Percentiles rank a stretch among this genome's conserved stretches.
These are phyloP conservation scores for Penicillium verhagenii DNA, from an alignment of 495 filamentous ascomycete genomes.

Conservation along the genomic window DNA sequence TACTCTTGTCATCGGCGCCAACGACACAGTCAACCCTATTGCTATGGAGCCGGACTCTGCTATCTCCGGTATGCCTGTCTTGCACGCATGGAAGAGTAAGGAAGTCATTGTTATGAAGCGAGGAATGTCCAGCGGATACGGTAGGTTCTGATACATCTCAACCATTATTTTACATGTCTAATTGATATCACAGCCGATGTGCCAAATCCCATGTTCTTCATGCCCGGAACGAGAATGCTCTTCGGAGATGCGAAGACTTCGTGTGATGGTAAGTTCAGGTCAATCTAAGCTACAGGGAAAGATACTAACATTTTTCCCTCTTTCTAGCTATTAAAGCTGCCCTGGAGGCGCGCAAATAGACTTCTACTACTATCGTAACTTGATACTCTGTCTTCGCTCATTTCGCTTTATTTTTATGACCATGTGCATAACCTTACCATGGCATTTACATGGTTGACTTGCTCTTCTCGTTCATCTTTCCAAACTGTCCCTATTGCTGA, in stretches of 20 bases:
- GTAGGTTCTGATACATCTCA: constrained; percentile 38
- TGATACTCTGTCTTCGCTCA: neutral
- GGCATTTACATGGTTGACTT: neutral
- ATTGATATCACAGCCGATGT: constrained; percentile 60
- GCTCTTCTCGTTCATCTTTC: neutral
- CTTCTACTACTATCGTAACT: neutral
- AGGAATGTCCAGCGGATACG: constrained; percentile 78
- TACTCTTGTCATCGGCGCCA: constrained; percentile 82
- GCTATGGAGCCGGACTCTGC: constrained; percentile 73
- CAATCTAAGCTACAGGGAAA: neutral
- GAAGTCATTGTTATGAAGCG: constrained; percentile 87
- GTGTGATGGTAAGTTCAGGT: constrained; percentile 58
- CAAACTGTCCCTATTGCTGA: neutral
- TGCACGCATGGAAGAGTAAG: constrained; percentile 88
- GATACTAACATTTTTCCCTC: neutral
- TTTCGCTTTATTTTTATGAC: neutral
- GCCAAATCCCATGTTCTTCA: constrained; percentile 85
- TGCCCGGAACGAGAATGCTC: constrained; percentile 78
- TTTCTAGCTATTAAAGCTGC: constrained; percentile 39
- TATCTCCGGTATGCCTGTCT: constrained; percentile 82
- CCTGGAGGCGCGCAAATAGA: constrained; percentile 41
- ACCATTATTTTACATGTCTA: neutral
- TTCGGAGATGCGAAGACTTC: constrained; percentile 80
- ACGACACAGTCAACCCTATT: constrained; percentile 84
- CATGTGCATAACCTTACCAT: neutral